Base-by-base conservation (phyloP, 1,284 basidiomycete species). In the Rhodotorula mucilaginosa region DNA sequence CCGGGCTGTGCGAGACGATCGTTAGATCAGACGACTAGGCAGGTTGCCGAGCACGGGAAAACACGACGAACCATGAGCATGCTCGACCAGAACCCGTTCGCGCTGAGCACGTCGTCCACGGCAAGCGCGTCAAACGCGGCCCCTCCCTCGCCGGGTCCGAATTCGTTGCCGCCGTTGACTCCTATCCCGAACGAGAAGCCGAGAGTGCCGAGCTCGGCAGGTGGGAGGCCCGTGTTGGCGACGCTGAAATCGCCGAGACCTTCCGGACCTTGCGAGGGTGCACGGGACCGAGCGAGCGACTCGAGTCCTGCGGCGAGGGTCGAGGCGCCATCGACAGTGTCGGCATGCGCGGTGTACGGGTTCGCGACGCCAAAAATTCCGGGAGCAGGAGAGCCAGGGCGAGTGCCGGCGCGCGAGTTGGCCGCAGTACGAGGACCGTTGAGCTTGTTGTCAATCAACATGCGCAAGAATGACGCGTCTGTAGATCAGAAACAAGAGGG, bases 391-490 rank as follows among this genome's bases (percentile, higher is more conserved):
- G 74, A 73, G 18, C 61, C 64, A 5, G 72, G 74, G 2, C 72
- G 72, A 10, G 74, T 74, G 6, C 65, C 66, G 2, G 70, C 74
- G 31, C 74, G 70, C 16, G 74, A 76, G 34, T 71, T 73, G 48
- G 74, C 70, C 0, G 70, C 72, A 0, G 72, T 74, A 8, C 72
- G 67, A 23, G 64, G 29, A 4, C 72, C 72, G 31, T 71, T 65
- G 5, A 71, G 59, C 65, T 78, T 78, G 68, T 75, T 76, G 48
- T 75, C 73, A 47, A 83, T 79, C 61, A 83, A 87, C 18, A 91
- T 91, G 10, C 90, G 88, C 34, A 96, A 85, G 84, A 96, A 94
- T 21, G 87, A 85, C 77, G 89, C 89, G 83, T 97, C 96, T 66
- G n/a, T n/a, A n/a, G n/a, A n/a, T n/a, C n/a, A n/a, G n/a, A n/a